Percentiles rank a stretch among this genome's conserved stretches.
Conservation (phyloP, 2,329 filamentous ascomycete genomes). For the Drechslerella coelobrocha region DNA sequence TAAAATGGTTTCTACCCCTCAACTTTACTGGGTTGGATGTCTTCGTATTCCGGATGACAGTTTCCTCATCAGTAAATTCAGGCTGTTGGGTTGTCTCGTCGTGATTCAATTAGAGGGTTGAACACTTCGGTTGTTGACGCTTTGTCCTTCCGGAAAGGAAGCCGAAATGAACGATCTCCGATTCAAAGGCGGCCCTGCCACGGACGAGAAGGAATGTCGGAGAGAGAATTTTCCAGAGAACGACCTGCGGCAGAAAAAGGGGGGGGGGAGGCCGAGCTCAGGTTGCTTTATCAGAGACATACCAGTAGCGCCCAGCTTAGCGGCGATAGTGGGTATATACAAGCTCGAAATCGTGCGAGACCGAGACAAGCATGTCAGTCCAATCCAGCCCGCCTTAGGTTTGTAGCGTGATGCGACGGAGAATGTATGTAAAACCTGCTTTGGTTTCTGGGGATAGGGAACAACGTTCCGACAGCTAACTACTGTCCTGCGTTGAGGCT, state of each 20-base stretch:
- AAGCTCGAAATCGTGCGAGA: not conserved
- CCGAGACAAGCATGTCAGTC: not conserved
- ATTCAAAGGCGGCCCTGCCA: slow-evolving; percentile 12
- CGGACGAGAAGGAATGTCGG: slow-evolving; percentile 1
- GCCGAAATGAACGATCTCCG: slow-evolving; percentile 50
- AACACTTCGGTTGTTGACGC: slow-evolving; percentile 13
- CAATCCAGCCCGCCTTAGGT: not conserved
- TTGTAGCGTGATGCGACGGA: not conserved
- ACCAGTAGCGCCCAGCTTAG: not conserved
- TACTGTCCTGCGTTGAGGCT: not conserved
- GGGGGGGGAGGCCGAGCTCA: not conserved
- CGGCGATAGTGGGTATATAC: not conserved
- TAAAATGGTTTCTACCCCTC: slow-evolving; percentile 4
- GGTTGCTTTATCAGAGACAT: not conserved
- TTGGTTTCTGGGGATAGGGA: not conserved
- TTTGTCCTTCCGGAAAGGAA: slow-evolving; percentile 42
- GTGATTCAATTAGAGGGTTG: not conserved
- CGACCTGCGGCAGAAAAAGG: slow-evolving; percentile 18
- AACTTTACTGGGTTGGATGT: slow-evolving; percentile 12
- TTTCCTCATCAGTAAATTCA: slow-evolving; percentile 26
- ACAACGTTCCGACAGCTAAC: not conserved
- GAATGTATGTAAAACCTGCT: not conserved
- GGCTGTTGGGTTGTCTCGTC: not conserved
- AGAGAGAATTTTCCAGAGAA: slow-evolving; percentile 25
- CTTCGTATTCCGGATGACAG: slow-evolving; percentile 17